Percentiles rank a stretch among this genome's conserved stretches.
phyloP scores from a whole-genome alignment of 2,329 filamentous ascomycete species.

The Trichoderma sp. region DNA sequence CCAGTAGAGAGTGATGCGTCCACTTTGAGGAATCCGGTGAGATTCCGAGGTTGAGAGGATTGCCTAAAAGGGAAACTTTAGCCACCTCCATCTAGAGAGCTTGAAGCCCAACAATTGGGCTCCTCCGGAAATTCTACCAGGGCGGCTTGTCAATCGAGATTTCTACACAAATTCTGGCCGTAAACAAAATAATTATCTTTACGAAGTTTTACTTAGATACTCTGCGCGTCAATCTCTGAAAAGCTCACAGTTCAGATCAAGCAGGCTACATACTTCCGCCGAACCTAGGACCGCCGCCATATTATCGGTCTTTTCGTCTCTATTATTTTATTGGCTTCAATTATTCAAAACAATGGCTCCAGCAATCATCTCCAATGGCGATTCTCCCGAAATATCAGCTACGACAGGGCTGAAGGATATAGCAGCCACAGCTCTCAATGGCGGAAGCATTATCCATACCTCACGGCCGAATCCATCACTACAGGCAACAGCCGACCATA shows the following conservation, averaged over 20 bases:
- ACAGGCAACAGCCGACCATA: slow-evolving; percentile 7
- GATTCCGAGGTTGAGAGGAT: background rate
- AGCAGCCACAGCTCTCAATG: background rate
- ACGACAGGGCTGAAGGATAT: background rate
- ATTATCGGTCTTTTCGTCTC: background rate
- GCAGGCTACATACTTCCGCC: background rate
- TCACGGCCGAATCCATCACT: background rate
- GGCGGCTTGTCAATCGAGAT: too few relatives aligned
- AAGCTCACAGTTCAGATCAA: background rate
- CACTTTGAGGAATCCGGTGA: background rate
- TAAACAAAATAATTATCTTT: background rate
- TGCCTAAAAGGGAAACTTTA: slow-evolving; percentile 7
- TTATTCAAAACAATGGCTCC: background rate
- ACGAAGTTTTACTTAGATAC: background rate
- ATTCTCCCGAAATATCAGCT: background rate
- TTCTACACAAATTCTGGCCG: background rate
- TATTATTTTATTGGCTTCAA: background rate
- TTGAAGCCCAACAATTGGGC: background rate
- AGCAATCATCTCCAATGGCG: background rate
- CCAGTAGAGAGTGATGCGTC: background rate
- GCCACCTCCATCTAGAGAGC: background rate
- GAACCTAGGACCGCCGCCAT: background rate
- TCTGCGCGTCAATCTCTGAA: background rate
- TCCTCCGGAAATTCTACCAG: background rate
- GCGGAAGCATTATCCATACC: background rate